Evolutionary conservation across 1,284 basidiomycete species (phyloP), one percentile per base, ranked within the genome.

Genomic region (Gymnopus androsaceus): DNA sequence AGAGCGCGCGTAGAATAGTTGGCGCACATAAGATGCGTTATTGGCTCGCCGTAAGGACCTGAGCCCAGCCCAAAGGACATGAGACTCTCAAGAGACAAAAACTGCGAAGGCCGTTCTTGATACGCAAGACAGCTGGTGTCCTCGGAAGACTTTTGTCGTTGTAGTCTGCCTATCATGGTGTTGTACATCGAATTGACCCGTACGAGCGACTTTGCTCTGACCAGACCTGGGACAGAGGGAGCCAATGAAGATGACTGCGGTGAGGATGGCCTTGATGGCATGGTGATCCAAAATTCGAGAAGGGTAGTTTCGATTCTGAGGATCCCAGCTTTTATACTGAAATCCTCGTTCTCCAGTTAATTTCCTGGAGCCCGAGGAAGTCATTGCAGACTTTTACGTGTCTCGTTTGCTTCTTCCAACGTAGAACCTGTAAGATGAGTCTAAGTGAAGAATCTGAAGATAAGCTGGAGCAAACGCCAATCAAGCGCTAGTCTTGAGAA

Each of bases 41-140:
- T 47, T 8, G 55, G 56, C 4, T 38, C 52, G 9, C 58, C 60
- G 30, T 57, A 46, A 25, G 44, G 23, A 30, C 52, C 52, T 25
- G 60, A 61, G 11, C 60, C 60, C 8, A 61, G 25, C 30, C 58
- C 58, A 42, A 53, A 44, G 15, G 60, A 61, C 55, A 61, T 53
- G 7, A 59, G 28, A 28, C 46, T 57, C 53, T 61, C 60, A 3
- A 61, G 52, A 25, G 60, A 59, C 23, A 56, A 47, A 9, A 59
- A 44, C 23, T 56, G 49, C 4, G 50, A 4, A 2, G 23, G 38
- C 2, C 12, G 42, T 46, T 53, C 19, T 15, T 27, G 54, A 36
- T 15, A 36, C n/a, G 28, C 6, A 34, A 42, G 12, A 34, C 14
- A 30, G 23, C 30, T 30, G 48, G 34, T 23, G 21, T 19, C 14